Base-by-base conservation (phyloP, 78 protist genomes). In the Dictyostelium firmibasis region DNA sequence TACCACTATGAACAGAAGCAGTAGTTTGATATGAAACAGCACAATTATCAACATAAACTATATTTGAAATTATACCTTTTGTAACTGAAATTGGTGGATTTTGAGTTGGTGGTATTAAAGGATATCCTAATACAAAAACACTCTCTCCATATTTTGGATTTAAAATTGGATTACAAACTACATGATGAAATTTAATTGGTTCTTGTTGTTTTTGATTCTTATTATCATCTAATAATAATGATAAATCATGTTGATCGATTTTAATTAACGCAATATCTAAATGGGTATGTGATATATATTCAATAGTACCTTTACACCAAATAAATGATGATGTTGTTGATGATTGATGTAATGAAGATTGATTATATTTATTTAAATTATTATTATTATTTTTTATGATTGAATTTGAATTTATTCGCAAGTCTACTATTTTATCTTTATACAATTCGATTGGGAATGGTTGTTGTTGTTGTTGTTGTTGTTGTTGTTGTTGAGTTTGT, bases 271-370 rank as follows among this genome's bases (percentile, higher is more conserved):
- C 94, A 27, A 89, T 89, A 35, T 89, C 94, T 27, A 89, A 75
- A 57, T 89, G 94, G n/a, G 94, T 89, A 62, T 89, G 94, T 81
- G 94, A 89, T 16, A 89, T 78, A 70, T 89, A 89, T 70, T 89
- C 94, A 27, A 89, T 89, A 1, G 78, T n/a, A 3, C 87, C 94
- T n/a, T 81, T 78, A 31, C 43, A 67, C 94, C 94, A 89, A 18
- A 47, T 64, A 44, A 60, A 82, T 16, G 72, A 74, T 25, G 35
- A 29, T 13, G n/a, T n/a, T n/a, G 20, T 35, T 64, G 72, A 86
- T 76, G 27, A 84, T 38, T 38, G 60, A 5, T 77, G 83, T n/a
- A 38, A 16, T 33, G 23, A 31, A 27, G 7, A 31, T 33, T 31
- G 79, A 72, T 20, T 62, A 38, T 38, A 38, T 38, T 38, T 38